Evolutionary conservation across 2,329 filamentous ascomycete species (phyloP).

Genomic region (Aspergillus pseudonomiae): DNA sequence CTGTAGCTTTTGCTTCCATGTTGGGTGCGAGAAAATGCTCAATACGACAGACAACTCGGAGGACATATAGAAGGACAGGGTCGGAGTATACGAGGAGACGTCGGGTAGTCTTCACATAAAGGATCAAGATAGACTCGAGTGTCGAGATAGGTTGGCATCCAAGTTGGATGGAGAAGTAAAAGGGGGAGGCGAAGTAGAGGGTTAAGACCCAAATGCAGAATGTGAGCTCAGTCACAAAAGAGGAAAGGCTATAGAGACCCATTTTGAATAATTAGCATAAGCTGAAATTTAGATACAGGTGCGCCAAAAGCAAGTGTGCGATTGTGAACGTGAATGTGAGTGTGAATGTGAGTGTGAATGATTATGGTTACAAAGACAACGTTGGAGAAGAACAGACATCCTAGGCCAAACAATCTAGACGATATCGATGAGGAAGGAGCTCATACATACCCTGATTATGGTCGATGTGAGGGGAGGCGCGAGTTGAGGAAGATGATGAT

Average conservation of each 20-base stretch:
- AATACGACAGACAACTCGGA: conserved; percentile 16
- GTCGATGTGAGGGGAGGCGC: not conserved
- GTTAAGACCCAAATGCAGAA: not conserved
- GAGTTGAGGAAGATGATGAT: conserved; percentile 7
- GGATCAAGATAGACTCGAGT: not conserved
- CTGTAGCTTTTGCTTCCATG: conserved; percentile 62
- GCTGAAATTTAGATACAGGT: not conserved
- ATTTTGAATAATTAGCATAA: not conserved
- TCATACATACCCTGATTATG: not conserved
- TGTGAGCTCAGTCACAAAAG: not conserved
- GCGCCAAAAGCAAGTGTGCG: not conserved
- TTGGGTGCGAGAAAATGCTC: conserved; percentile 18
- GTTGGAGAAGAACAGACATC: not conserved
- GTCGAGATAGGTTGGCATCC: not conserved
- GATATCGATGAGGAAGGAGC: not conserved
- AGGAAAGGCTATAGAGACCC: not conserved
- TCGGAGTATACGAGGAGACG: conserved; percentile 3
- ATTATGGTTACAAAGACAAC: conserved; percentile 3
- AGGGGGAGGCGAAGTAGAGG: not conserved
- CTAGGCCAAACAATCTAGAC: not conserved
- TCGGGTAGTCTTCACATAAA: not conserved
- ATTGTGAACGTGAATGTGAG: not conserved
- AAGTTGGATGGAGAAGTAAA: not conserved
- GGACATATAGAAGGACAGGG: conserved; percentile 20
- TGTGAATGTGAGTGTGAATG: not conserved